Conservation (phyloP, 2,329 filamentous ascomycete species). For the Huntiella decipiens region DNA sequence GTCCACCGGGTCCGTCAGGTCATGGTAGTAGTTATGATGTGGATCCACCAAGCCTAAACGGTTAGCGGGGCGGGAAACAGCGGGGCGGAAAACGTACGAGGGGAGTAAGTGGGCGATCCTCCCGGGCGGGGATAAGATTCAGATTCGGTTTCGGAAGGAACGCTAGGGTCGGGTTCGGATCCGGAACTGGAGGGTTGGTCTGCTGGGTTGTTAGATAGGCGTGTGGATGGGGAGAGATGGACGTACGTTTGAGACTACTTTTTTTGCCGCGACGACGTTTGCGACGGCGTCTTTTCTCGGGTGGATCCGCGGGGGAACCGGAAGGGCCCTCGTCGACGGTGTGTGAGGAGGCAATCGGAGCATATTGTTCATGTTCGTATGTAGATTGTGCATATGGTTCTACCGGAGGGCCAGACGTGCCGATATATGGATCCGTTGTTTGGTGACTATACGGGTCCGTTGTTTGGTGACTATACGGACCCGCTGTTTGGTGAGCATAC, state of each 20-base stretch:
- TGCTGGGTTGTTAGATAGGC: background rate
- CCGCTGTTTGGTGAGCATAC: no score
- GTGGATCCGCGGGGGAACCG: no score
- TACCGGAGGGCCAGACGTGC: no score
- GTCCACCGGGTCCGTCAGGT: background rate
- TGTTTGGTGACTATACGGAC: no score
- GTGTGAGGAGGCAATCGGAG: no score
- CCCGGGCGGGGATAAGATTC: background rate
- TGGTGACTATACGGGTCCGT: no score
- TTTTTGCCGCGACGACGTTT: conserved; percentile 6
- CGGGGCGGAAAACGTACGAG: background rate
- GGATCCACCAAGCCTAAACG: background rate
- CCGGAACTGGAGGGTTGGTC: no score
- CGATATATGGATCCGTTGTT: no score
- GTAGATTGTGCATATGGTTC: no score
- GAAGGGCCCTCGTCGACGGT: no score
- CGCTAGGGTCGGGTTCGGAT: background rate
- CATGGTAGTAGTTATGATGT: background rate
- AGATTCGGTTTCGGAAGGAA: background rate
- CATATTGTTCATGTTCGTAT: no score
- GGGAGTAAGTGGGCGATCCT: background rate
- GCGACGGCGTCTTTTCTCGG: conserved; percentile 1
- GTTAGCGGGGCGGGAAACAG: background rate
- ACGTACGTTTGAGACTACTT: conserved; percentile 1
- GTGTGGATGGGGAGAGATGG: background rate